Base-by-base conservation (phyloP, 2,329 filamentous ascomycete genomes). In the Talaromyces atroroseus region DNA sequence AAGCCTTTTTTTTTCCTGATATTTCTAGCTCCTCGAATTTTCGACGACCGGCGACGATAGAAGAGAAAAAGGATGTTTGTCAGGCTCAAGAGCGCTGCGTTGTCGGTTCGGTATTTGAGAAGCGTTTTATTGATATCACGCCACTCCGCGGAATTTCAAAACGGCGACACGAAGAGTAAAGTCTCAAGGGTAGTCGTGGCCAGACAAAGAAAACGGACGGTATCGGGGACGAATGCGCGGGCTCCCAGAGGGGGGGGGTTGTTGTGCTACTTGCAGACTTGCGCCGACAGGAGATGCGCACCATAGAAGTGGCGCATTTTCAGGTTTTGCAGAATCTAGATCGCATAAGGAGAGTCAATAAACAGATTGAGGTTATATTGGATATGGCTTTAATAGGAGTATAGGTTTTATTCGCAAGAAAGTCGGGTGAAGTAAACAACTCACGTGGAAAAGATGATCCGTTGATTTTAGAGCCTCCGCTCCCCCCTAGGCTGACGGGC, bases 231-330 rank as follows among this genome's bases (percentile, higher is more conserved):
- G 56, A 45, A 38, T 48, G 49, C 42, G 49, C 44, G 56, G 56
- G 48, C 24, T 52, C 20, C 36, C 7, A 34, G n/a, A 38, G 18
- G 11, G 11, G 32, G 32, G 32, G 32, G 42, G 23, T 32, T 24
- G 29, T 29, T 52, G 26, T 45, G 47, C 57, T 60, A 50, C 49
- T 53, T 52, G 56, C 40, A 52, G 52, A 52, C 46, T 56, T 58
- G 52, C 55, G 52, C 53, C 58, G 50, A 54, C 23, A 40, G 54
- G 52, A 52, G 26, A 53, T 52, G 57, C 49, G 53, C 59, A 59
- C 36, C 45, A 45, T 44, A 57, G 29, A 52, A 59, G 57, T 47
- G 54, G 57, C 59, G 54, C 59, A 59, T 59, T 48, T 59, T 59
- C 54, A 42, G 49, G 36, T 38, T 20, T 24, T 36, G 48, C 14